Evolutionary conservation across 2,329 filamentous ascomycete genomes (phyloP), one percentile per base, ranked within the genome.

Genomic region (Cryphonectria carpinicola): DNA sequence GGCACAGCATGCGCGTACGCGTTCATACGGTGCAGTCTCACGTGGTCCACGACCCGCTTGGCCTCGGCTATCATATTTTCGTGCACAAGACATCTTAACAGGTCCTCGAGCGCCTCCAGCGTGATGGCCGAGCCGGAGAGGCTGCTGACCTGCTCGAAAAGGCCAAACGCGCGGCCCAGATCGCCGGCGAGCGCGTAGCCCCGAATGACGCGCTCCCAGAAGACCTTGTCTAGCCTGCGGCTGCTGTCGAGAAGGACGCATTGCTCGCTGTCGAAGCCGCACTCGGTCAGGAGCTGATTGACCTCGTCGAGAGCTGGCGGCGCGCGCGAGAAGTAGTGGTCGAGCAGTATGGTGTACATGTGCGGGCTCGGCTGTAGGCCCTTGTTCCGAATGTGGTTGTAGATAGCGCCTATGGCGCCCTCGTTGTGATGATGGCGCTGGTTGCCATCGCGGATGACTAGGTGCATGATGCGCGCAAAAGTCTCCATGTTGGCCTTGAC

Each of bases 301-400:
- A 93, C 85, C 19, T 87, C 86, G 1, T 81, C 79, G 41, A 92
- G 81, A 74, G 92, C 85, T 0, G 90, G 89, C 2, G 88, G 88
- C 1, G 81, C 72, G 66, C 84, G 85, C 11, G 83, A 76, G 77
- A 95, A 91, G 77, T 90, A 91, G 77, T 92, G 85, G 62, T 90
- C 87, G 62, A 92, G 82, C 28, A 96, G 86, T 76, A 91, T 92
- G 35, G 92, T 95, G 82, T 92, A 92, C 76, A 94, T 92, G 75
- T 93, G 87, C 1, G 88, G 80, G 4, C 87, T 87, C 2, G 89
- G 84, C 64, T 84, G 78, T 60, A 91, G 76, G 28, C 86, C 85
- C 35, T 83, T 81, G 7, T 76, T 74, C 66, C 82, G 81, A 85
- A 96, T 92, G 78, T 91, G 87, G 1, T 82, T 80, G 60, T 94